Base-by-base conservation (phyloP, 805 yeast species). In the Teunomyces atbi region DNA sequence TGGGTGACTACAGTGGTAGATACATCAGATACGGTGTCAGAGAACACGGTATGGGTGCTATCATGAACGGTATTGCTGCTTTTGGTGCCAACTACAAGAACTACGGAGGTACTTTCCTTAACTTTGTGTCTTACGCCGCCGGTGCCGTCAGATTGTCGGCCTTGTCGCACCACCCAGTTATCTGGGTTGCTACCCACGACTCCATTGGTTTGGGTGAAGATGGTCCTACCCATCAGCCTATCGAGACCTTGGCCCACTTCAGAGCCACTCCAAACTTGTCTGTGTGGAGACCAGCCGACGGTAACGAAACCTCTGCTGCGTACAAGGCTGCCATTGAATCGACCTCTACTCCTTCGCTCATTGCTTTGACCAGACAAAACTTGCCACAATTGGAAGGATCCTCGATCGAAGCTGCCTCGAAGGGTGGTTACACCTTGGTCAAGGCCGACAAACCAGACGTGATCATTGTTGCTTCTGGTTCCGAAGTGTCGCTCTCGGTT, bases 1-100 rank as follows among this genome's bases (percentile, higher is more conserved):
- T 89, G 57, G 98, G 98, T 71, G 82, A 82, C 64, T 91, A 85
- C 78, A 54, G 82, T 48, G 99, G 99, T 67, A 85, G 96, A 68
- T 92, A 92, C 78, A 78, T 92, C 72, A 86, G 97, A 77, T 92
- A 85, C 70, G 99, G 99, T 84, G 96, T 92, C 56, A 86, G 99
- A 76, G 99, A 92, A 79, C 98, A 94, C 74, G 97, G 89, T 71
- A 90, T 92, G 97, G 97, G 96, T 76, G 97, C 97, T 55, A 86
- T 91, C 69, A 80, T 91, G 83, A 92, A 94, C 75, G 99, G 99
- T 85, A 86, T 92, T 60, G 79, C 94, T 49, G 97, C 97, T 46
- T 92, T 74, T 64, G 86, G 86, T 74, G 87, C 86, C 54, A 89
- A 88, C 76, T 82, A 77, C 79, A 86, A 84, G 71, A 84, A 90